phyloP scores from a whole-genome alignment of 768 basidiomycete species.

The Suillus paluster region DNA sequence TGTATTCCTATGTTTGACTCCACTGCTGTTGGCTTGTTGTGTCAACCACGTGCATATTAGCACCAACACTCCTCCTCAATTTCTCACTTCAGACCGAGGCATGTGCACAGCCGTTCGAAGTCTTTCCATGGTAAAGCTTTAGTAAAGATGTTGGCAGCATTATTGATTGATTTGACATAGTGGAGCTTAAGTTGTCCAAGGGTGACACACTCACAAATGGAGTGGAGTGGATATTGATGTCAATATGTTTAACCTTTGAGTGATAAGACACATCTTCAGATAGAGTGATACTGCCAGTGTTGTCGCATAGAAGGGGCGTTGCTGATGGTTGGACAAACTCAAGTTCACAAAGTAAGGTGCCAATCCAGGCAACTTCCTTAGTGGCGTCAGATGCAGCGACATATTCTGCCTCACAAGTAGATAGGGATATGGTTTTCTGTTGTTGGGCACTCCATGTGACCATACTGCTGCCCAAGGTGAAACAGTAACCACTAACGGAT shows the following conservation, averaged over 20 bases:
- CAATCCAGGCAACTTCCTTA: slow-evolving; percentile 39
- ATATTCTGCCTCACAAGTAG: slow-evolving; percentile 50
- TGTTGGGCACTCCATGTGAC: slow-evolving; percentile 39
- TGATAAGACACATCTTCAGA: slow-evolving; percentile 41
- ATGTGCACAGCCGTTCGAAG: slow-evolving; percentile 20
- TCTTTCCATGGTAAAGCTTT: slow-evolving; percentile 34
- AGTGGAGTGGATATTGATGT: slow-evolving; percentile 45
- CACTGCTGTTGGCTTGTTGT: too few species aligned
- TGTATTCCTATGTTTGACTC: too few species aligned
- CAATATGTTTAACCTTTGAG: slow-evolving; percentile 50
- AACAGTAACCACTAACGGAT: slow-evolving; percentile 27
- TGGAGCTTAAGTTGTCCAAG: slow-evolving; percentile 26
- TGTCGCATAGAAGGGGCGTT: slow-evolving; percentile 35
- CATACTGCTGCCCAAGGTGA: slow-evolving; percentile 24
- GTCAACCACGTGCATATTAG: too few species aligned
- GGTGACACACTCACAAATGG: slow-evolving; percentile 37
- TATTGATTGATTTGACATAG: slow-evolving; percentile 38
- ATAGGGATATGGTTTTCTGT: slow-evolving; percentile 43
- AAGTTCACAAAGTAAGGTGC: slow-evolving; percentile 25
- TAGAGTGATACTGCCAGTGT: slow-evolving; percentile 40
- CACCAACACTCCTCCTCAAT: slow-evolving; percentile 5
- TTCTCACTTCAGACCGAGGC: slow-evolving; percentile 19
- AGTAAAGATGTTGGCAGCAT: slow-evolving; percentile 45
- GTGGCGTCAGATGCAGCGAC: slow-evolving; percentile 38
- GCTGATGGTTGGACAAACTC: slow-evolving; percentile 1